These are phyloP conservation scores for Podila clonocystis DNA, from an alignment of 192 early-diverging fungal genomes.

Conservation along the genomic window DNA sequence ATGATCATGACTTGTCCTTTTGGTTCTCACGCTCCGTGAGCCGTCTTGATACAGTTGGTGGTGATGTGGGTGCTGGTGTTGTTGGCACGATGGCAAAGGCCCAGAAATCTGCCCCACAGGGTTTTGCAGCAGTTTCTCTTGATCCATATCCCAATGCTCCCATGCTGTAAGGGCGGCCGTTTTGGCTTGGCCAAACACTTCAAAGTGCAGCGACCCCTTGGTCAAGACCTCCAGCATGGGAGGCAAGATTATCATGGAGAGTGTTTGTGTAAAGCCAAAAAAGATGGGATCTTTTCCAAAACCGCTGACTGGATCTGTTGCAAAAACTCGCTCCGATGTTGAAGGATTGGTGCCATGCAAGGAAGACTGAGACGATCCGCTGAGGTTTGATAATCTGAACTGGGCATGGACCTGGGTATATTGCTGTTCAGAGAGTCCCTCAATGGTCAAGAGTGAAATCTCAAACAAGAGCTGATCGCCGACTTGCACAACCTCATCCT, in stretches of 20 bases:
- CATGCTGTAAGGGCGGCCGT: conserved; percentile 40
- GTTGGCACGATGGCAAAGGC: background rate
- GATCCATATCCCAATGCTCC: conserved; percentile 65
- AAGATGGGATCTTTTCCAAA: conserved; percentile 63
- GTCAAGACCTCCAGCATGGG: conserved; percentile 50
- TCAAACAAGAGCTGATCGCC: conserved; percentile 72
- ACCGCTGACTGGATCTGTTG: conserved; percentile 66
- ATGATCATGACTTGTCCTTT: background rate
- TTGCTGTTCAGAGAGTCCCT: conserved; percentile 68
- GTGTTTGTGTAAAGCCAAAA: conserved; percentile 62
- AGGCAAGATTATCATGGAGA: conserved; percentile 52
- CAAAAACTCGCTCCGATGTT: conserved; percentile 52
- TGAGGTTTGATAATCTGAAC: conserved; percentile 71
- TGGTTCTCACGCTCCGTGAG: background rate
- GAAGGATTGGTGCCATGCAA: background rate
- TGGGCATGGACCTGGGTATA: conserved; percentile 80
- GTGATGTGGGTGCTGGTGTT: background rate
- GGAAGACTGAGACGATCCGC: conserved; percentile 21
- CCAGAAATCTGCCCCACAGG: background rate
- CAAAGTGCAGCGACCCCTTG: conserved; percentile 53
- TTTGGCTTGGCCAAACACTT: conserved; percentile 61
- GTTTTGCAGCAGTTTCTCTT: conserved; percentile 41
- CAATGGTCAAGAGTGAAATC: conserved; percentile 66
- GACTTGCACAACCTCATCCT: conserved; percentile 39
- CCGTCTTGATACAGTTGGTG: background rate